These are phyloP conservation scores for Phytopythium kandeliae DNA, from an alignment of 352 stramenopile genomes.

Conservation along the genomic window DNA sequence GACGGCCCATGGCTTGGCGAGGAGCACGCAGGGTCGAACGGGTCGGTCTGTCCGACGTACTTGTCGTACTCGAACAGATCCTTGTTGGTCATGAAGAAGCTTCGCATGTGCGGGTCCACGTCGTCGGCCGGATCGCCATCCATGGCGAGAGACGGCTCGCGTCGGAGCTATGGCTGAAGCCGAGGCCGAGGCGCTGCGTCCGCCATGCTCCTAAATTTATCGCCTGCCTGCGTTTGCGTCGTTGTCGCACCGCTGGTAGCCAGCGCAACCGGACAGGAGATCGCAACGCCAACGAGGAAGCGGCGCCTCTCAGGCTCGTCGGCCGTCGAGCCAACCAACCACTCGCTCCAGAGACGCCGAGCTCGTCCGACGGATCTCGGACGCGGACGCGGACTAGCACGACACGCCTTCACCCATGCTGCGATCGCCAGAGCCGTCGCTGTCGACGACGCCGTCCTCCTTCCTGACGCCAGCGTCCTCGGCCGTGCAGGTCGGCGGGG, in stretches of 20 bases:
- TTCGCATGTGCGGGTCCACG: slow-evolving; percentile 2
- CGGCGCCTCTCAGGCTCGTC: too few species aligned
- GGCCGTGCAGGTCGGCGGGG: slow-evolving; percentile 44
- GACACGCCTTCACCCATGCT: slow-evolving; percentile 17
- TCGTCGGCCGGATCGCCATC: neutral
- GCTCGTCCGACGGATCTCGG: too few species aligned
- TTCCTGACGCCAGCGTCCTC: slow-evolving; percentile 20
- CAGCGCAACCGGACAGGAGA: too few species aligned
- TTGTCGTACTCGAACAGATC: slow-evolving; percentile 67
- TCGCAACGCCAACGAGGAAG: too few species aligned
- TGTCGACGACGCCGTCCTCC: slow-evolving; percentile 5
- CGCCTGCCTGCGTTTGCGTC: too few species aligned
- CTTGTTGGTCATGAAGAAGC: slow-evolving; percentile 57
- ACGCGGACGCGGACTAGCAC: too few species aligned
- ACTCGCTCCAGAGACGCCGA: too few species aligned
- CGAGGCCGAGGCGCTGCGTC: neutral
- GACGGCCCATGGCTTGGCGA: slow-evolving; percentile 2
- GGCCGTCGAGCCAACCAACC: too few species aligned
- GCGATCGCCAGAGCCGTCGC: slow-evolving; percentile 11
- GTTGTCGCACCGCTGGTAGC: too few species aligned
- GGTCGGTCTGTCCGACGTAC: slow-evolving; percentile 24
- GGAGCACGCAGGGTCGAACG: slow-evolving; percentile 8
- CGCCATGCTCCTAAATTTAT: slow-evolving; percentile 1
- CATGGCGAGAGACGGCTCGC: too few species aligned
- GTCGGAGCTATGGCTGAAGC: neutral